Conservation (phyloP, 1,139 yeast genomes). For the Saccharomyces hybrid region DNA sequence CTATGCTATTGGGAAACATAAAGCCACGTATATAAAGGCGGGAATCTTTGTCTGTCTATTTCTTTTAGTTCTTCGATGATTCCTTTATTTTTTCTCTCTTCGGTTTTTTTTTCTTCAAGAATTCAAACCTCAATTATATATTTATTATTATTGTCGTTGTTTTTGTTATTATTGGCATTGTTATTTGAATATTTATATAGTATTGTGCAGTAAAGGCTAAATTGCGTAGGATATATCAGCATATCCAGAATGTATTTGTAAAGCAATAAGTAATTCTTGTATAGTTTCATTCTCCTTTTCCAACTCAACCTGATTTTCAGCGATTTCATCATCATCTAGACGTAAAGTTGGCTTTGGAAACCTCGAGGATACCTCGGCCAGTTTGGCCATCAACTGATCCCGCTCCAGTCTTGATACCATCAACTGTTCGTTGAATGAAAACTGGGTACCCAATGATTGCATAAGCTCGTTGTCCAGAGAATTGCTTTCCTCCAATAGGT, state of each 20-base stretch:
- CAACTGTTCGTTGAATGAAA: background rate
- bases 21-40: too few species aligned
- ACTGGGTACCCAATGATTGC: background rate
- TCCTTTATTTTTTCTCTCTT: background rate
- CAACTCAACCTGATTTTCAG: conserved; percentile 2
- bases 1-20: background rate
- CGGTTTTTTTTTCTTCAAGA: background rate
- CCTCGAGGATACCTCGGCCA: background rate
- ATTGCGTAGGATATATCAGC: background rate
- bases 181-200: background rate
- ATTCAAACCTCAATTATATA: background rate
- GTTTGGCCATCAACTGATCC: background rate
- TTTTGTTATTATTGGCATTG: background rate
- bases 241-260: conserved; percentile 15
- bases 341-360: background rate
- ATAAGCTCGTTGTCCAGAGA: conserved; percentile 9
- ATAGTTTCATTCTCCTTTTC: conserved; percentile 11
- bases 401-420: background rate
- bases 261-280: conserved; percentile 15
- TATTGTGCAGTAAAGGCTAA: background rate
- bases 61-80: background rate
- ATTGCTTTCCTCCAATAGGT: conserved; percentile 11
- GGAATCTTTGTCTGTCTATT: background rate
- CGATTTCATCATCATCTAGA: background rate
- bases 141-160: background rate